These are phyloP conservation scores for Oryza punctata DNA, from an alignment of 176 grass and related monocot genomes.

Conservation along the genomic window DNA sequence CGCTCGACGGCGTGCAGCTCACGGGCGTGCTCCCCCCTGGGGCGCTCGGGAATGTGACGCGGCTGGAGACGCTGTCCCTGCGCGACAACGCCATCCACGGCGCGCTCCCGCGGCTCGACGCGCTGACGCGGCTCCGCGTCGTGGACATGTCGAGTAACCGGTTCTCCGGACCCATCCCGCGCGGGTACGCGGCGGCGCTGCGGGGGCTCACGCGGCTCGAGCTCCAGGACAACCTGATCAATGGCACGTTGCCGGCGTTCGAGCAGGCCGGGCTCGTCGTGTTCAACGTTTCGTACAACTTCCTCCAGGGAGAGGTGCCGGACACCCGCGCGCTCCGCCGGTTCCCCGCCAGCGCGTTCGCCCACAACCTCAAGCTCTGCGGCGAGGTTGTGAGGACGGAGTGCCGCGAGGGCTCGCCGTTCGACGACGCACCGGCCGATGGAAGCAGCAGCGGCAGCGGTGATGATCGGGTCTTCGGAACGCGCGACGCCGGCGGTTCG, in stretches of 20 bases:
- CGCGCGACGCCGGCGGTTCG: not conserved
- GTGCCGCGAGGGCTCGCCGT: slow-evolving; percentile 11
- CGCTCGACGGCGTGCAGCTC: slow-evolving; percentile 68
- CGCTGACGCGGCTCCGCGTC: slow-evolving; percentile 48
- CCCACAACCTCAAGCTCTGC: slow-evolving; percentile 75
- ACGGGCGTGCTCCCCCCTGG: slow-evolving; percentile 48
- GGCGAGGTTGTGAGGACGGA: slow-evolving; percentile 44
- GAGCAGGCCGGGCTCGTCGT: slow-evolving; percentile 46
- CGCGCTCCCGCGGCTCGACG: slow-evolving; percentile 57
- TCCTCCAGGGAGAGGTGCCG: slow-evolving; percentile 74
- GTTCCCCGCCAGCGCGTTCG: slow-evolving; percentile 60
- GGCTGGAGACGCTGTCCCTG: slow-evolving; percentile 55
- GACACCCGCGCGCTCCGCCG: slow-evolving; percentile 46
- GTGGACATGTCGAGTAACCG: slow-evolving; percentile 81
- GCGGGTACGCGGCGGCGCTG: slow-evolving; percentile 32
- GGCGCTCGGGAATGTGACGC: slow-evolving; percentile 45
- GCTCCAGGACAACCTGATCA: slow-evolving; percentile 92
- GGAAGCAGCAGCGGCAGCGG: not conserved
- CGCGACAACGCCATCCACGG: slow-evolving; percentile 82
- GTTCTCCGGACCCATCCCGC: slow-evolving; percentile 78
- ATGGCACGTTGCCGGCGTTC: slow-evolving; percentile 68
- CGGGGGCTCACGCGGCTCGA: slow-evolving; percentile 47
- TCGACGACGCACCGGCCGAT: slow-evolving; percentile 2
- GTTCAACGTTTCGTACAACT: slow-evolving; percentile 95
- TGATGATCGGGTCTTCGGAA: not conserved